Conservation (phyloP, 2,329 filamentous ascomycete species). For the Elsinoe ampelina region DNA sequence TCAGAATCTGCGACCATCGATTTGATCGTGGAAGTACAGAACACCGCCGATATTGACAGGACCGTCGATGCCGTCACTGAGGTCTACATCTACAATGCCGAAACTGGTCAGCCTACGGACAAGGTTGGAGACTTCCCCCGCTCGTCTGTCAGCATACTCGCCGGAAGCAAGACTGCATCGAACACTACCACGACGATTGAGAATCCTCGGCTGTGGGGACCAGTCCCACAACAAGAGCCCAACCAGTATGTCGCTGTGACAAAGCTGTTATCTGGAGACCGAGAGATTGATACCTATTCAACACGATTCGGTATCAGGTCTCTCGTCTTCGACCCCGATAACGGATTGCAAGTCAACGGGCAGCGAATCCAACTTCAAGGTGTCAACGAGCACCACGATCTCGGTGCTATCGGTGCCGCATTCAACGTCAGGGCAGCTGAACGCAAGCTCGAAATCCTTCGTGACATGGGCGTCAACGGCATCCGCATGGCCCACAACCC, state of each 20-base stretch:
- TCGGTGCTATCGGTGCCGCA: conserved; percentile 42
- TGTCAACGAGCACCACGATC: conserved; percentile 44
- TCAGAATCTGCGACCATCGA: conserved; percentile 36
- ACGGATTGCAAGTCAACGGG: conserved; percentile 41
- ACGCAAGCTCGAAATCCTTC: conserved; percentile 42
- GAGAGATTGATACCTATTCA: conserved; percentile 37
- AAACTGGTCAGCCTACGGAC: conserved; percentile 16
- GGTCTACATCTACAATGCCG: conserved; percentile 32
- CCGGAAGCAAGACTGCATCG: conserved; percentile 26
- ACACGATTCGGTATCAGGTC: conserved; percentile 44
- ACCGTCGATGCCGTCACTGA: conserved; percentile 34
- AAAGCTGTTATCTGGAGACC: conserved; percentile 23
- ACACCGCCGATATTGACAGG: conserved; percentile 27
- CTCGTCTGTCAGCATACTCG: conserved; percentile 24
- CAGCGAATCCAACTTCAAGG: conserved; percentile 38
- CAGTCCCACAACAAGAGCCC: conserved; percentile 37
- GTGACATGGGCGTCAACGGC: conserved; percentile 43
- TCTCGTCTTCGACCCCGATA: conserved; percentile 32
- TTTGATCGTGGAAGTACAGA: conserved; percentile 40
- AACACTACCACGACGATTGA: conserved; percentile 30
- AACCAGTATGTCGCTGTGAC: conserved; percentile 43
- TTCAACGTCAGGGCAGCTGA: conserved; percentile 42
- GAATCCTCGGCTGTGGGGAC: conserved; percentile 42
- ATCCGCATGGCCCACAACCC: conserved; percentile 47
- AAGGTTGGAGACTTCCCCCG: conserved; percentile 31